Base-by-base conservation (phyloP, 371 early-diverging fungal species). In the Lichtheimia ornata region DNA sequence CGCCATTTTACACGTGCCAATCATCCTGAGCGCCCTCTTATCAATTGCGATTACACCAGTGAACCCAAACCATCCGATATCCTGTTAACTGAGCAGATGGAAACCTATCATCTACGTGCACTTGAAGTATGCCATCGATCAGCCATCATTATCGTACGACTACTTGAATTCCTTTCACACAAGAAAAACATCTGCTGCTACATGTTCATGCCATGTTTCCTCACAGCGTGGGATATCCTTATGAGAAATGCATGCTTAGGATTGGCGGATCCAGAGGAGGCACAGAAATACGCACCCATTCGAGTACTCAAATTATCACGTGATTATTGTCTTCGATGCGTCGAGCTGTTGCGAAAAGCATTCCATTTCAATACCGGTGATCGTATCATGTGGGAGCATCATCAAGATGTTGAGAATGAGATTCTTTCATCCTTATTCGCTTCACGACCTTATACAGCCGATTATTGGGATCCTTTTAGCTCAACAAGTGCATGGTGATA, bases 311-410 rank as follows among this genome's bases (percentile, higher is more conserved):
- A 61, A 9, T 28, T 47, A 0, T 60, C 74, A 3, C 56, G 74
- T 24, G 64, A 68, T 17, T 72, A 74, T 42, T 61, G 64, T 13
- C 42, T 77, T 3, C 70, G 74, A 6, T 72, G 72, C 35, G 60
- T 74, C 7, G 61, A 68, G 35, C 56, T 74, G 0, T 30, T 77
- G 7, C 61, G 65, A 25, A 63, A 65, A 59, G 77, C 74, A 0
- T 72, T 63, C 47, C 42, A 74, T 27, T 77, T 70, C 30, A 74
- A 77, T 50, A 54, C 63, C 5, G 68, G 72, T 12, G 77, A 77
- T 40, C 56, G 63, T 4, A 57, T 55, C 2, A 28, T 72, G 24
- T 77, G 72, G 72, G 68, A 72, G 15, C 62, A 74, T 45, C 69
- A 74, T 69, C 65, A 70, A 49, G 45, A 49, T 15, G 64, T 72